A percentile compares a stretch with the other conserved stretches of the same genome.
These are phyloP conservation scores for Takakia lepidozioides DNA, from an alignment of 225 moss, liverwort and hornwort genomes.

Conservation along the genomic window DNA sequence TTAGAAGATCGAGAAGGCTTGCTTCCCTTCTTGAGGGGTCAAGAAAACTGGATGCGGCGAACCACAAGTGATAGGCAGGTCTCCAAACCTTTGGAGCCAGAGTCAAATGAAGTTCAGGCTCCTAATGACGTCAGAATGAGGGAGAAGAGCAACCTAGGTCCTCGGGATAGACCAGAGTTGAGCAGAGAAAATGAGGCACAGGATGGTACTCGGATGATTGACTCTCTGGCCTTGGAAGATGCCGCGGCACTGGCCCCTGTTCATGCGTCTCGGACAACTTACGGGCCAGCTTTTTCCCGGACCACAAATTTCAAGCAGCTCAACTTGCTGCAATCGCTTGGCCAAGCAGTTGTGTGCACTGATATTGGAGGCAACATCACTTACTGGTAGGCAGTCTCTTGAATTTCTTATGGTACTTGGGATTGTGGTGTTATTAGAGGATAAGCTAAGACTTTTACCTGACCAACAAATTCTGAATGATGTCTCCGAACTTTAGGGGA, in stretches of 20 bases:
- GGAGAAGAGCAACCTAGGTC: slow-evolving; percentile 2
- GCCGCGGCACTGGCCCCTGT: slow-evolving; percentile 4
- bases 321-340: slow-evolving; percentile 26
- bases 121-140: background rate
- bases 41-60: no score
- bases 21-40: background rate
- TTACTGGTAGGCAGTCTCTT: slow-evolving; percentile 35
- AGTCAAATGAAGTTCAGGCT: no score
- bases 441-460: no score
- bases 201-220: no score
- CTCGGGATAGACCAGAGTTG: background rate
- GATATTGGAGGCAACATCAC: slow-evolving; percentile 61
- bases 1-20: background rate
- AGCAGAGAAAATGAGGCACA: background rate
- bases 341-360: slow-evolving; percentile 55
- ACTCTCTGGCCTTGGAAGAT: background rate
- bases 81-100: no score
- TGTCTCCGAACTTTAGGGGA: no score
- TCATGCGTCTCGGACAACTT: slow-evolving; percentile 25
- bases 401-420: background rate
- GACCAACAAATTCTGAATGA: no score
- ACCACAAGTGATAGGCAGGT: no score
- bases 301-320: slow-evolving; percentile 25
- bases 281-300: slow-evolving; percentile 25
- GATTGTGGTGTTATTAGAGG: no score